Conservation (phyloP, 2,329 filamentous ascomycete genomes). For the Erysiphe pulchra region DNA sequence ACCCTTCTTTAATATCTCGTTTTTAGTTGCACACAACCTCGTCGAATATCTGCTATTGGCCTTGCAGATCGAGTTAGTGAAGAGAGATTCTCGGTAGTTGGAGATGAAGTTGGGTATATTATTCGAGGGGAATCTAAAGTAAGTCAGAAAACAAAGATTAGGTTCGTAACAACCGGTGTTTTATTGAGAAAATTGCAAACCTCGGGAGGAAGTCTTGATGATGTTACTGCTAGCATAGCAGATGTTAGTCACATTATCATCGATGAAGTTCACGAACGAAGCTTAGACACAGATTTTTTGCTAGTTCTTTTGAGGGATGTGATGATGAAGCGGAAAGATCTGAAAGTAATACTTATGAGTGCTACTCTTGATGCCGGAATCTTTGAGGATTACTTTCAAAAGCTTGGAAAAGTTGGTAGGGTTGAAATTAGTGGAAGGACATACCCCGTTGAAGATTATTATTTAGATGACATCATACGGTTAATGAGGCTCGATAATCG, state of each 20-base stretch:
- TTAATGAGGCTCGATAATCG: slow-evolving; percentile 45
- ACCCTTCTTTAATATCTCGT: slow-evolving; percentile 1
- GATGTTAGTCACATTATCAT: slow-evolving; percentile 89
- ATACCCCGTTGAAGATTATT: slow-evolving; percentile 71
- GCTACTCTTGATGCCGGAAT: slow-evolving; percentile 75
- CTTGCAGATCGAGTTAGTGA: slow-evolving; percentile 86
- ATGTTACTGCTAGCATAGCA: slow-evolving; percentile 56
- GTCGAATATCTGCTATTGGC: slow-evolving; percentile 80
- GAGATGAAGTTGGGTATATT: slow-evolving; percentile 72
- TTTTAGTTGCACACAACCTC: slow-evolving; percentile 56
- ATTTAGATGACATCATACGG: slow-evolving; percentile 65
- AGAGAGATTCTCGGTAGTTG: slow-evolving; percentile 58
- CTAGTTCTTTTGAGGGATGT: slow-evolving; percentile 71
- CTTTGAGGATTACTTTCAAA: slow-evolving; percentile 63
- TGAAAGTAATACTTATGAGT: slow-evolving; percentile 89
- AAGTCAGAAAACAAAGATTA: slow-evolving; percentile 56
- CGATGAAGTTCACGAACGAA: slow-evolving; percentile 90
- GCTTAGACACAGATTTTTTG: slow-evolving; percentile 82
- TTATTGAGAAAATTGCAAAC: slow-evolving; percentile 76
- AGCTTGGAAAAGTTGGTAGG: slow-evolving; percentile 42
- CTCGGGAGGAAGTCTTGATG: slow-evolving; percentile 53
- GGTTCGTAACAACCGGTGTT: slow-evolving; percentile 88
- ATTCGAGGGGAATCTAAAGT: slow-evolving; percentile 76
- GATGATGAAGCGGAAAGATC: slow-evolving; percentile 42
- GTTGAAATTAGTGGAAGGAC: slow-evolving; percentile 78